A percentile compares a stretch with the other conserved stretches of the same genome.
These are phyloP conservation scores for Russula foetens DNA, from an alignment of 768 basidiomycete genomes.

Conservation along the genomic window DNA sequence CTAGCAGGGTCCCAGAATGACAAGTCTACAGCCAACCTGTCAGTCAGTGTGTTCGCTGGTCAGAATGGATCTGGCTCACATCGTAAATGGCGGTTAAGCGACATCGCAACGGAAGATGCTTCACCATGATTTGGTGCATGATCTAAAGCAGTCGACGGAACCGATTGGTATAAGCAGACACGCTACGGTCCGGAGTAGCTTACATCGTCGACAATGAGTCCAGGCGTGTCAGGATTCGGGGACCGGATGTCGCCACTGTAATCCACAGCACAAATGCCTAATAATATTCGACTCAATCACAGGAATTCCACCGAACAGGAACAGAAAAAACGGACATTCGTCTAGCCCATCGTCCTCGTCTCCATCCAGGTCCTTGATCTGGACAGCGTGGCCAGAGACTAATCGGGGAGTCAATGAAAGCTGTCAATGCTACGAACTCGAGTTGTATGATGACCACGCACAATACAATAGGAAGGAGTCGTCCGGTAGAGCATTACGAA, in stretches of 20 bases:
- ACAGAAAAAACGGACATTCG: background rate
- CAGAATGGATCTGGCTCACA: background rate
- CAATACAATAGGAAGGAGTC: background rate
- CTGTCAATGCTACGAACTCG: background rate
- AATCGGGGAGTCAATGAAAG: background rate
- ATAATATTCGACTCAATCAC: background rate
- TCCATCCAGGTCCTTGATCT: background rate
- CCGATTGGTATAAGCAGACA: background rate
- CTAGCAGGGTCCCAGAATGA: background rate
- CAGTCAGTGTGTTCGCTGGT: background rate
- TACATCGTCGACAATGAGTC: slow-evolving; percentile 1
- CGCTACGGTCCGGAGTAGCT: background rate
- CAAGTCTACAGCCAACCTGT: background rate
- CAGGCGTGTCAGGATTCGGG: background rate
- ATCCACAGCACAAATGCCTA: background rate
- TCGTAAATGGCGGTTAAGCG: background rate
- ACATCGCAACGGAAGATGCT: background rate
- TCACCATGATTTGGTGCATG: background rate
- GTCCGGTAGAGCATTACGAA: background rate
- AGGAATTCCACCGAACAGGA: background rate
- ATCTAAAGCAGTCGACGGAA: background rate
- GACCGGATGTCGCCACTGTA: background rate
- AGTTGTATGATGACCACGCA: background rate
- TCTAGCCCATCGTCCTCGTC: background rate
- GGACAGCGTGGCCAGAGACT: background rate